phyloP scores from a whole-genome alignment of 2,329 filamentous ascomycete genomes.

The Aulographum hederae region DNA sequence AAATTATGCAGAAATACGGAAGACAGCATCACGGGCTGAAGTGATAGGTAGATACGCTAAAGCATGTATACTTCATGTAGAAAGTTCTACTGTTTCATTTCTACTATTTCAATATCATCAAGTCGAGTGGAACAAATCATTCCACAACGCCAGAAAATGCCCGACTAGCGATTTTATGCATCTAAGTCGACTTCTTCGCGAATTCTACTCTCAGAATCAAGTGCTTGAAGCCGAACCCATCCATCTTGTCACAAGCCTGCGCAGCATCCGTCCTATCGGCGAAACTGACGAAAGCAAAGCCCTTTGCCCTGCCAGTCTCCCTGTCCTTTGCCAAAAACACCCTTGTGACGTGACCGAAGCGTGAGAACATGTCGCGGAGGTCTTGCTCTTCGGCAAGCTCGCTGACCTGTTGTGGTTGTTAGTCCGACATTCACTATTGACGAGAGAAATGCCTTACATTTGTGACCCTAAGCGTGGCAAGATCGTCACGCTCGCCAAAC shows the following conservation, averaged over 20 bases:
- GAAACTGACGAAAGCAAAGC: constrained; percentile 97
- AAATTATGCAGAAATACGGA: too few species aligned
- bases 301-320: constrained; percentile 90
- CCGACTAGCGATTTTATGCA: too few species aligned
- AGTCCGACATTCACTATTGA: constrained; percentile 6
- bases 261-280: constrained; percentile 78
- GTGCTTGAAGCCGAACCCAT: constrained; percentile 80
- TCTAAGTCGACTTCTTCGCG: constrained; percentile 43
- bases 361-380: constrained; percentile 93
- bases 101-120: too few species aligned
- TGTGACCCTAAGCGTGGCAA: constrained; percentile 90
- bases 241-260: constrained; percentile 92
- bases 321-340: constrained; percentile 97
- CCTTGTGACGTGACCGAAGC: constrained; percentile 88
- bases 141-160: too few species aligned
- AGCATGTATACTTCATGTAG: too few species aligned
- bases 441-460: constrained; percentile 48
- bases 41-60: too few species aligned
- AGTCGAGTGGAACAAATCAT: too few species aligned
- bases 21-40: too few species aligned
- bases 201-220: constrained; percentile 77
- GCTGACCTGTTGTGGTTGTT: constrained; percentile 46
- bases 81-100: too few species aligned
- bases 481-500: constrained; percentile 91
- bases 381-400: constrained; percentile 95